Base-by-base conservation (phyloP, 257 asterid species). In the Prunella vulgaris region DNA sequence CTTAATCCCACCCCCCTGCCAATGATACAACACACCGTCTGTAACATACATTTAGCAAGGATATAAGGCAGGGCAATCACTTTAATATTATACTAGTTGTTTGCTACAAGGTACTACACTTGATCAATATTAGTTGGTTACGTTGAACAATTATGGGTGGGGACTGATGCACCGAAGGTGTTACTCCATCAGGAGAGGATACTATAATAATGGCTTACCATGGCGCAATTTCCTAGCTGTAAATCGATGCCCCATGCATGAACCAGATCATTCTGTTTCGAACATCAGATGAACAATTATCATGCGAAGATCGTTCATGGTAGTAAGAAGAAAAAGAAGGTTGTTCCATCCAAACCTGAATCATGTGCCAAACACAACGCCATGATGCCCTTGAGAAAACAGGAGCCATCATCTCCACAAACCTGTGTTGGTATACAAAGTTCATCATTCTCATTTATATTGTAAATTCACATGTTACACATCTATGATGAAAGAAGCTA, bases 391-490 rank as follows among this genome's bases (percentile, higher is more conserved):
- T 76, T 2, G 96, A 87, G 77, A 89, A 89, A 68, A 85, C 92
- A 3, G 95, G 95, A 79, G 95, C 95, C 96, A 87, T 87, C 95
- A 85, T 83, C 84, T 90, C 95, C 73, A 85, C 92, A 76, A 83
- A 87, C 80, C 95, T 87, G 81, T 54, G 30, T 20, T 37, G 13
- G 58, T 25, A 33, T 30, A 57, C 27, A 63, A 27, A 38, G 24
- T n/a, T 46, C 22, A 20, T 51, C 13, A 25, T 17, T 35, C 20
- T 28, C 18, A 33, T 9, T 0, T 14, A 46, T n/a, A 46, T 46
- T 15, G 18, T 44, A 15, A 46, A 3, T 46, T 46, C 53, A 46
- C 5, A 46, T n/a, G 4, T 42, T 3, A 38, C 14, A 42, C 7
- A 14, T 46, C 5, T 46, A 46, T n/a, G 53, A 70, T 56, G 12